Evolutionary conservation across 164 flowering plant genomes (phyloP), one percentile per base, ranked within the genome.

Genomic region (Dillenia suffruticosa): DNA sequence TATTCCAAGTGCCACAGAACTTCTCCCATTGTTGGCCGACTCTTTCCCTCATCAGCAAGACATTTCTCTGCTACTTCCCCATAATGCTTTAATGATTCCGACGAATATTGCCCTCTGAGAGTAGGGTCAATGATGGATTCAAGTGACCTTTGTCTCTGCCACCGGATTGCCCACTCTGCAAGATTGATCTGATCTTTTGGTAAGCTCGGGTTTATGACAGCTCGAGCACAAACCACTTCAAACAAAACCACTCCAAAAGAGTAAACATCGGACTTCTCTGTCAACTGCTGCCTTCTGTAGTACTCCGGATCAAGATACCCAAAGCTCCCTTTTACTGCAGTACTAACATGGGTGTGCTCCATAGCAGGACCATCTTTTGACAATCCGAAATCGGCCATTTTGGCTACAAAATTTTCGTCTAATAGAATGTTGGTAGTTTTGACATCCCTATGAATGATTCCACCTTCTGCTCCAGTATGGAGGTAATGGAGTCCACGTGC

Each of bases 261-360:
- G 70, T 86, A 86, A 17, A 86, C 85, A 76, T 86, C 92, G 7
- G 89, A 84, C 61, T 86, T 86, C 60, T 84, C 84, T 8, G 89
- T 86, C 70, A 86, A 57, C n/a, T 82, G 85, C 63, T 84, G 87
- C 61, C 85, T 66, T 24, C 84, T 62, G 70, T 76, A 84, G 56
- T 86, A 86, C 57, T 86, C 92, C 1, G 92, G 92, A 62, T 86
- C 92, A 47, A 86, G 92, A 67, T 86, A 86, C 12, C 92, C 92
- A 61, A 86, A 86, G 67, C 92, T 86, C 40, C 92, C 92, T 62
- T 86, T 86, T 6, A 86, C 92, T 47, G 85, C 89, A 54, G 92
- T 86, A 57, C 92, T 86, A 51, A 86, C 89, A 72, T 86, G 89
- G 32, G 87, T 86, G 45, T 78, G 87, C 5, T 86, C 92, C 63